Evolutionary conservation across 78 protist species (phyloP).

Genomic region (Goniomonas avonlea): DNA sequence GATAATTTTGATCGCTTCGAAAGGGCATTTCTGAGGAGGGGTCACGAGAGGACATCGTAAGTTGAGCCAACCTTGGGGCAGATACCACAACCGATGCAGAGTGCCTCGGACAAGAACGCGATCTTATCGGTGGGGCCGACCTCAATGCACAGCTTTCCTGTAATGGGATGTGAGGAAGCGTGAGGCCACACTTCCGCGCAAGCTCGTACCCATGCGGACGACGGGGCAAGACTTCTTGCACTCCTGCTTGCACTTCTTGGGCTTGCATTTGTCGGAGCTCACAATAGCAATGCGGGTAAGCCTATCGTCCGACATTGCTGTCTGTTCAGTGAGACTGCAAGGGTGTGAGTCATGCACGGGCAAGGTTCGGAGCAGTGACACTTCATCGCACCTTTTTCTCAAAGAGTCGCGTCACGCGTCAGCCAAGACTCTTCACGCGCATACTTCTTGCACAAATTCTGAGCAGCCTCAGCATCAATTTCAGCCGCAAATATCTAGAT

Average conservation of each 20-base stretch:
- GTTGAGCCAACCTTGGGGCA: slow-evolving; percentile 74
- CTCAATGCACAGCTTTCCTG: slow-evolving; percentile 95
- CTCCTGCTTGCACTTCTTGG: slow-evolving; percentile 91
- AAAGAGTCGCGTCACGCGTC: no score
- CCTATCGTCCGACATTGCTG: no score
- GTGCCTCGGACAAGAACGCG: slow-evolving; percentile 86
- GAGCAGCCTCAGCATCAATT: no score
- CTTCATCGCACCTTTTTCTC: no score
- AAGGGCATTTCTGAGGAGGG: slow-evolving; percentile 94
- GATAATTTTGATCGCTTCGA: slow-evolving; percentile 96
- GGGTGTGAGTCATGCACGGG: no score
- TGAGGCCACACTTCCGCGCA: background rate
- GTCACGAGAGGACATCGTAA: background rate
- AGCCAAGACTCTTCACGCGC: no score
- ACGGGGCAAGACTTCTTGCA: slow-evolving; percentile 97
- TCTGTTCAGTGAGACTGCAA: no score
- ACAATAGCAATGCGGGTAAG: slow-evolving; percentile 97
- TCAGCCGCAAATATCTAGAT: no score
- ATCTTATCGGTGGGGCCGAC: slow-evolving; percentile 74
- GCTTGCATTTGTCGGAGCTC: slow-evolving; percentile 90
- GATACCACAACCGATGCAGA: slow-evolving; percentile 99
- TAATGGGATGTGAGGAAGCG: background rate
- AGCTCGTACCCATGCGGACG: slow-evolving; percentile 65
- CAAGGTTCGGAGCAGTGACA: no score
- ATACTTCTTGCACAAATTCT: no score